Evolutionary conservation across 2,329 filamentous ascomycete species (phyloP).

Genomic region (Phaeosphaeria sp.): DNA sequence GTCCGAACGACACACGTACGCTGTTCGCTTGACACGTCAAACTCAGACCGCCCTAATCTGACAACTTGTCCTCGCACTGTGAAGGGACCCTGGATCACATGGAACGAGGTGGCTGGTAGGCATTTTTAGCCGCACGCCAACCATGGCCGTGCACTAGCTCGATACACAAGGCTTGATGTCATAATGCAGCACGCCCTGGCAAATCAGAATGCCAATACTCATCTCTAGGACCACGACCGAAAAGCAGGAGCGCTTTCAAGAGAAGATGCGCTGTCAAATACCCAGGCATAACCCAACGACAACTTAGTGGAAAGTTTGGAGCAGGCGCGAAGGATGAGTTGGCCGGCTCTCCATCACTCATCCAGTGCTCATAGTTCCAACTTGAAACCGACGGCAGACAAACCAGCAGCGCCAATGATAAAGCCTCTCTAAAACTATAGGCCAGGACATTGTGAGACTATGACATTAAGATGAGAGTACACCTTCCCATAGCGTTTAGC

Average conservation of each 20-base stretch:
- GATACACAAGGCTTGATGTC: conserved; percentile 26
- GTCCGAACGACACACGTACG: not conserved
- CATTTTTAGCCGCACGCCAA: conserved; percentile 25
- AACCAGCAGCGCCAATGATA: not conserved
- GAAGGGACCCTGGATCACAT: conserved; percentile 21
- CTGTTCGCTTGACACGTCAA: conserved; percentile 1
- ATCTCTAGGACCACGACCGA: not conserved
- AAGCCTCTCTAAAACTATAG: not conserved
- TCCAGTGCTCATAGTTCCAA: conserved; percentile 13
- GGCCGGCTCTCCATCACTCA: conserved; percentile 7
- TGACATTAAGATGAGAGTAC: not conserved
- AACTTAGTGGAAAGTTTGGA: conserved; percentile 8
- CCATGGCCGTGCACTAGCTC: conserved; percentile 9
- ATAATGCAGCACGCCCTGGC: conserved; percentile 18
- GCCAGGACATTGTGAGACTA: not conserved
- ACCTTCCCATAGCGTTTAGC: not conserved
- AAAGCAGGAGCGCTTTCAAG: conserved; percentile 7
- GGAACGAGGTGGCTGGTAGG: conserved; percentile 27
- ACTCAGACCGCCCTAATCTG: not conserved
- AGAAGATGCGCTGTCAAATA: conserved; percentile 27
- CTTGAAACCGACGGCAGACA: conserved; percentile 16
- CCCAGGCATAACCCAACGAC: conserved; percentile 12
- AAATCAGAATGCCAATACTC: conserved; percentile 26
- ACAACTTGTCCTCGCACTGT: conserved; percentile 6
- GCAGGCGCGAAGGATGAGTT: not conserved